phyloP scores from a whole-genome alignment of 2,329 filamentous ascomycete species.

The Trichoderma hamatum region DNA sequence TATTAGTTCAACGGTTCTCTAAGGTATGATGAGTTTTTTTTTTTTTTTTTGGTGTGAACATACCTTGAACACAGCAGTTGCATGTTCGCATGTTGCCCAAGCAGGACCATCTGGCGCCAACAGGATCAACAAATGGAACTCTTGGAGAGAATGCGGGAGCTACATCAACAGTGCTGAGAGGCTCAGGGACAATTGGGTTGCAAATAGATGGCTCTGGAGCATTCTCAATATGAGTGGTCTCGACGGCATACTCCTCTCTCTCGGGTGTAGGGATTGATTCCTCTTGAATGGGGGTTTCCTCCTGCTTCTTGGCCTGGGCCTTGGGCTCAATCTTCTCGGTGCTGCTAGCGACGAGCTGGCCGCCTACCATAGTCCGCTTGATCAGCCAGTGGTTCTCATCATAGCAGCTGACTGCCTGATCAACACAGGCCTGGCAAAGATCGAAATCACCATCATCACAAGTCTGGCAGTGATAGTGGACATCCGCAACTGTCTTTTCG shows the following conservation, averaged over 20 bases:
- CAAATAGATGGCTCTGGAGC: conserved; percentile 14
- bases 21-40: conserved; percentile 20
- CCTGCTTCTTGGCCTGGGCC: conserved; percentile 41
- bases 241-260: neutral
- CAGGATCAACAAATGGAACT: conserved; percentile 31
- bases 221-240: conserved; percentile 16
- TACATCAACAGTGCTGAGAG: neutral
- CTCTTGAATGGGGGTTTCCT: conserved; percentile 33
- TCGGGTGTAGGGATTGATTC: conserved; percentile 26
- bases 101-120: conserved; percentile 30
- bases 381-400: conserved; percentile 89
- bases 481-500: conserved; percentile 73
- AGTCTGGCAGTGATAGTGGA: conserved; percentile 91
- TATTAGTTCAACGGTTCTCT: conserved; percentile 37
- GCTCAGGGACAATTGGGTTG: neutral
- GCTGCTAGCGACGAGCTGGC: conserved; percentile 79
- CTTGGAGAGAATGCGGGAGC: conserved; percentile 27
- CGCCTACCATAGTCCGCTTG: conserved; percentile 80
- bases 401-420: conserved; percentile 74
- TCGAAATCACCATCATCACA: conserved; percentile 96
- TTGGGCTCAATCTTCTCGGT: conserved; percentile 79
- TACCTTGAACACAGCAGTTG: conserved; percentile 61
- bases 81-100: conserved; percentile 63
- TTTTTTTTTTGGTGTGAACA: neutral
- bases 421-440: conserved; percentile 80